A percentile compares a stretch with the other conserved stretches of the same genome.
Evolutionary conservation across 257 asterid species (phyloP).

Genomic region (Linaria vulgaris): DNA sequence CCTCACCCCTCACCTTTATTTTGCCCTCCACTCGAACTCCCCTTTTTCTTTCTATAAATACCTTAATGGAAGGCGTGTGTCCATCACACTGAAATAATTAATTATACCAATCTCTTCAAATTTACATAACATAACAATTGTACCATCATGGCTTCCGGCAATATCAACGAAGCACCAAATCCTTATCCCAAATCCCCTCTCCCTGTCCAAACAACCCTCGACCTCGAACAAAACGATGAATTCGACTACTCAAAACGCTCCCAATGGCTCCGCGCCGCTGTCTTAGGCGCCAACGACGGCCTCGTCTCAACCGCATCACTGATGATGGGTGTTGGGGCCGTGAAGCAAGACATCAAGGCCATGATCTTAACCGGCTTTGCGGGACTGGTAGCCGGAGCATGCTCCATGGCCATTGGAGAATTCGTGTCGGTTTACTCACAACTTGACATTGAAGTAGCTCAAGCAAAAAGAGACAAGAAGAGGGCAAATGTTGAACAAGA

Average conservation of each 20-base stretch:
- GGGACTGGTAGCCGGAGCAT: conserved; percentile 54
- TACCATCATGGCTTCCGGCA: conserved; percentile 27
- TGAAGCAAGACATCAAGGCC: conserved; percentile 42
- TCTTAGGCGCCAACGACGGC: conserved; percentile 56
- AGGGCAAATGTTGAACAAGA: background rate
- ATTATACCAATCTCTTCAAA: background rate
- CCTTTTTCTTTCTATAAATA: conserved; percentile 31
- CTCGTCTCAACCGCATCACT: conserved; percentile 52
- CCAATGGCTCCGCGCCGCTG: conserved; percentile 58
- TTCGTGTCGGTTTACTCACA: conserved; percentile 54
- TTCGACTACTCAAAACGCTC: conserved; percentile 53
- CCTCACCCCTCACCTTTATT: background rate
- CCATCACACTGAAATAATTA: conserved; percentile 33
- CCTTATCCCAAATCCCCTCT: conserved; percentile 20
- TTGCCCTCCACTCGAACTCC: background rate
- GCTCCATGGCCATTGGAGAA: conserved; percentile 60
- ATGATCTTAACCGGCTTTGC: conserved; percentile 59
- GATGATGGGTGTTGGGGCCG: conserved; percentile 55
- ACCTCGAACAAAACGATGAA: conserved; percentile 14
- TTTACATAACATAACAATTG: too few species aligned
- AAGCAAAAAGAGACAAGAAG: conserved; percentile 32
- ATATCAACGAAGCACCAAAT: conserved; percentile 8
- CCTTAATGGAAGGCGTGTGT: conserved; percentile 34
- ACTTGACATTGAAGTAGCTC: conserved; percentile 49
- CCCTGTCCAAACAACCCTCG: conserved; percentile 15